A percentile compares a stretch with the other conserved stretches of the same genome.
phyloP scores from a whole-genome alignment of 1,284 basidiomycete species.

The Austroboletus olivaceoglutinosus region DNA sequence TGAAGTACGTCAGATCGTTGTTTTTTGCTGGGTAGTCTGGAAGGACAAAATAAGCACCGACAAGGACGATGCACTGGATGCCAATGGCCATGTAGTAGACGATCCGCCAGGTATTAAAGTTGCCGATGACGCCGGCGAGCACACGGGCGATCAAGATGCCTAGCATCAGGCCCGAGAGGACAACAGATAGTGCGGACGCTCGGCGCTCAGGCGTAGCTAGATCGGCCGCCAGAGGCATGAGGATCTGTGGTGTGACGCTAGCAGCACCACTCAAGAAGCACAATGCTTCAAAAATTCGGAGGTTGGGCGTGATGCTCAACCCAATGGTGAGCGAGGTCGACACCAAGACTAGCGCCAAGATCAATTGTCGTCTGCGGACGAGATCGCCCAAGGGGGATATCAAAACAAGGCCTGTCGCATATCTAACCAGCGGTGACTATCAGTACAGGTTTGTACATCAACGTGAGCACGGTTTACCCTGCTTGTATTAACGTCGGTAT shows the following conservation, averaged over 20 bases:
- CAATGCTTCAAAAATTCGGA: conserved; percentile 53
- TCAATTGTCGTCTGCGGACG: conserved; percentile 56
- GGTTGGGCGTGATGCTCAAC: conserved; percentile 47
- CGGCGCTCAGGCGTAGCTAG: conserved; percentile 62
- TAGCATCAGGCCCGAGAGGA: conserved; percentile 64
- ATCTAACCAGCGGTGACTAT: conserved; percentile 35
- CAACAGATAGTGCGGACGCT: conserved; percentile 63
- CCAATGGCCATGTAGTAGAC: conserved; percentile 68
- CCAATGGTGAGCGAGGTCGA: conserved; percentile 56
- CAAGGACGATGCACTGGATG: conserved; percentile 50
- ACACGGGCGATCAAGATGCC: conserved; percentile 72
- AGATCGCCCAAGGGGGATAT: conserved; percentile 68
- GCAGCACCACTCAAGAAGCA: conserved; percentile 56
- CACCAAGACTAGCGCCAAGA: conserved; percentile 46
- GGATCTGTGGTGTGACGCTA: conserved; percentile 57
- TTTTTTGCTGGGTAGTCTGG: conserved; percentile 75
- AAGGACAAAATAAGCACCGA: conserved; percentile 54
- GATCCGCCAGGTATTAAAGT: conserved; percentile 60
- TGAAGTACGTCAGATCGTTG: conserved; percentile 52
- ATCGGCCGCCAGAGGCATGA: conserved; percentile 65
- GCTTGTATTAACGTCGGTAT: conserved; percentile 51
- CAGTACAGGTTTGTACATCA: not conserved
- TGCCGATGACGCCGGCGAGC: conserved; percentile 62
- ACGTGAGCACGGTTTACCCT: conserved; percentile 35
- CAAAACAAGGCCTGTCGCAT: conserved; percentile 57